Evolutionary conservation across 805 yeast genomes (phyloP).

Genomic region (Monosporozyma servazzii): DNA sequence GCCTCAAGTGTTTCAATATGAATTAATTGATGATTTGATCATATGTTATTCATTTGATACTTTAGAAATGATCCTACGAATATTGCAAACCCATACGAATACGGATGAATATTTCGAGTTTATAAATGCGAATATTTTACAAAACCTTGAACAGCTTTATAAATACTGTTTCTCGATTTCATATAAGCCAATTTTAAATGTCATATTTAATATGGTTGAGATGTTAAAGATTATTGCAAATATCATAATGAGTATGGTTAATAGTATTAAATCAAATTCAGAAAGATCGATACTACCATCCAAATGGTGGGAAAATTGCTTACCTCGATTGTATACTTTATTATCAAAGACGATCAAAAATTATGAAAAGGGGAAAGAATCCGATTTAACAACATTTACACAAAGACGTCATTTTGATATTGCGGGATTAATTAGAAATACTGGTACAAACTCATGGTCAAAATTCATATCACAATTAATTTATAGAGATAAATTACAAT

Average conservation of each 20-base stretch:
- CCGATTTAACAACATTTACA: not conserved
- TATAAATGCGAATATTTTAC: constrained; percentile 14
- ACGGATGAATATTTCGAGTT: constrained; percentile 9
- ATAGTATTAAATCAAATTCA: not conserved
- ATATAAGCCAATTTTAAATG: constrained; percentile 43
- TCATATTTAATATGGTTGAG: constrained; percentile 45
- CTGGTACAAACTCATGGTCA: constrained; percentile 21
- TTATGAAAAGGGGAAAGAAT: constrained; percentile 4
- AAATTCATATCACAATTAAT: constrained; percentile 17
- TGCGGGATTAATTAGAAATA: constrained; percentile 22
- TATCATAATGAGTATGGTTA: constrained; percentile 3
- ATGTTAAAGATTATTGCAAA: constrained; percentile 39
- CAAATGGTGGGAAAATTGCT: constrained; percentile 24
- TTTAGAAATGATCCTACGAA: constrained; percentile 38
- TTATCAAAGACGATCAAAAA: constrained; percentile 9
- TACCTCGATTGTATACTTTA: constrained; percentile 17
- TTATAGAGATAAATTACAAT: constrained; percentile 13
- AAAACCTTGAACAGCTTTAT: constrained; percentile 27
- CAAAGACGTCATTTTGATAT: constrained; percentile 1
- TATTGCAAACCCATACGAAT: constrained; percentile 15
- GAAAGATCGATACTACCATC: constrained; percentile 1
- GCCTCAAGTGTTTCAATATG: constrained; percentile 35
- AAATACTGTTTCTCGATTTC: constrained; percentile 36
- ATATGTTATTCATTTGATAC: constrained; percentile 47
- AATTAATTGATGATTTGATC: constrained; percentile 42